Percentiles rank a stretch among this genome's conserved stretches.
phyloP scores from a whole-genome alignment of 139 green algal species.

The Choricystis sp. region DNA sequence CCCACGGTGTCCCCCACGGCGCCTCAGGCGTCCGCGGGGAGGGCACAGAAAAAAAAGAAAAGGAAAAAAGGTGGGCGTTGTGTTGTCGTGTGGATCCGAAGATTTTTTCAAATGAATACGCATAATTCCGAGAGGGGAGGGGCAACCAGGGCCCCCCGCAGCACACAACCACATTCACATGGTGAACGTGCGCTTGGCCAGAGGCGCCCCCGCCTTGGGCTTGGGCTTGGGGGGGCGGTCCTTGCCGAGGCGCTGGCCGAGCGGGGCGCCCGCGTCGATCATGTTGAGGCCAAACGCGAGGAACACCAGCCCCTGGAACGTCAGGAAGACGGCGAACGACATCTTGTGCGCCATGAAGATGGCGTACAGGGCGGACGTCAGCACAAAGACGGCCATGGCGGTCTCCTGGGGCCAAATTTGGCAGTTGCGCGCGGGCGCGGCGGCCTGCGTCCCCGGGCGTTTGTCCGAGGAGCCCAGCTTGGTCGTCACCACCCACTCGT shows the following conservation, averaged over 20 bases:
- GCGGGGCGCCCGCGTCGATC: constrained; percentile 41
- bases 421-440: constrained; percentile 16
- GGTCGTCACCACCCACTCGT: constrained; percentile 79
- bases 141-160: too few relatives aligned
- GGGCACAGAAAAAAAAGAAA: too few relatives aligned
- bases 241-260: constrained; percentile 28
- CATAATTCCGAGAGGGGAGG: too few relatives aligned
- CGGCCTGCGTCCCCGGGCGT: constrained; percentile 17
- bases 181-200: not conserved
- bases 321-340: constrained; percentile 51
- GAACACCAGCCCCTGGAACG: constrained; percentile 57
- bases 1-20: too few relatives aligned
- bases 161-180: too few relatives aligned
- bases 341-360: constrained; percentile 34
- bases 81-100: too few relatives aligned
- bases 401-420: constrained; percentile 45
- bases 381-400: constrained; percentile 41
- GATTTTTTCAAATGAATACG: not conserved
- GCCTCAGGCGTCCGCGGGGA: too few relatives aligned
- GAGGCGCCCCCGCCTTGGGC: not conserved
- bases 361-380: constrained; percentile 36
- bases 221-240: not conserved
- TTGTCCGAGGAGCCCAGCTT: constrained; percentile 49
- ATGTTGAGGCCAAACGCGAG: constrained; percentile 57
- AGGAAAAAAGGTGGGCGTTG: not conserved